phyloP scores from a whole-genome alignment of 495 filamentous ascomycete genomes.

The Penicillium roqueforti region DNA sequence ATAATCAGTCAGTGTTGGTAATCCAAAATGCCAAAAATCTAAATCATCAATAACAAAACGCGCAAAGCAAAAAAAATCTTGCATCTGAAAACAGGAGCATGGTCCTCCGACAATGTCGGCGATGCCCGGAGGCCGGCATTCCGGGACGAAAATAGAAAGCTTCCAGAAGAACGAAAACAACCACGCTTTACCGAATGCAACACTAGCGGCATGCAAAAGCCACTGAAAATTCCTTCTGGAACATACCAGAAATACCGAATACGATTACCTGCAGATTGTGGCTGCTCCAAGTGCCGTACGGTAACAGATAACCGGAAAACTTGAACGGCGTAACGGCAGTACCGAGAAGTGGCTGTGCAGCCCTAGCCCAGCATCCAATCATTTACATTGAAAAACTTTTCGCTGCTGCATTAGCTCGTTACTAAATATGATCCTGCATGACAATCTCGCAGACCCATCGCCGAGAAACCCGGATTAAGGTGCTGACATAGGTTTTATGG shows the following conservation, averaged over 20 bases:
- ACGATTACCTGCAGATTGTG: conserved; percentile 1
- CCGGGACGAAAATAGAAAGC: conserved; percentile 11
- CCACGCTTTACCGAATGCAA: neutral
- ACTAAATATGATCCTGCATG: conserved; percentile 7
- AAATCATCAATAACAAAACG: neutral
- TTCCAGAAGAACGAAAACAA: conserved; percentile 7
- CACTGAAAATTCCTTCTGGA: conserved; percentile 4
- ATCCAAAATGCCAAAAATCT: neutral
- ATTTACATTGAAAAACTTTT: conserved; percentile 7
- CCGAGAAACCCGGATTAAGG: conserved; percentile 2
- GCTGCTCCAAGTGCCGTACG: neutral
- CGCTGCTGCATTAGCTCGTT: conserved; percentile 4
- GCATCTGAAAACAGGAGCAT: neutral
- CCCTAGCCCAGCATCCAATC: neutral
- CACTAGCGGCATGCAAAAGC: conserved; percentile 1
- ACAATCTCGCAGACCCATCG: neutral
- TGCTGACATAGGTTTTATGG: conserved; percentile 4
- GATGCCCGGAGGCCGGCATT: conserved; percentile 6
- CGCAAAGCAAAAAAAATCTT: neutral
- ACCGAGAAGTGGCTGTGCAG: conserved; percentile 9
- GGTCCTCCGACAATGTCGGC: neutral
- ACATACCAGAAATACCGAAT: conserved; percentile 7
- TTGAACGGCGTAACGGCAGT: conserved; percentile 2
- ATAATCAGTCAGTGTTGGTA: neutral
- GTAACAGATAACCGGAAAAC: conserved; percentile 11